Base-by-base conservation (phyloP, 257 asterid genomes). In the Capsicum chinense region DNA sequence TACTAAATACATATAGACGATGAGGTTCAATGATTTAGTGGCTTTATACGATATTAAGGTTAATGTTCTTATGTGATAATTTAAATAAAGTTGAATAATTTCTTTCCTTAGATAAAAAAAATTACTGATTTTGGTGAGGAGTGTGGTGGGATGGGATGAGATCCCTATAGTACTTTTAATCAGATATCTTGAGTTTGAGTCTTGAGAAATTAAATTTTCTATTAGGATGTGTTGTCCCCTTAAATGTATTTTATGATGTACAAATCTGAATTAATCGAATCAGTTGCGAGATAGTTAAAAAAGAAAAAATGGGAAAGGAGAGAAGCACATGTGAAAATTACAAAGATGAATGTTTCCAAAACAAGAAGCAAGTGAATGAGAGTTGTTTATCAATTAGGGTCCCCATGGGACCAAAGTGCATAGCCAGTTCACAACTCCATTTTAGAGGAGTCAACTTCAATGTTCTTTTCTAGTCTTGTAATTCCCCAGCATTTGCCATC, bases 401-500 rank as follows among this genome's bases (percentile, higher is more conserved):
- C 84, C 95, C 67, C 82, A 89, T 85, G 97, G 97, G 95, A 6
- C 98, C 98, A 88, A 85, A 83, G 50, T 88, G 85, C 88, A 82
- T 66, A 44, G 88, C 86, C 87, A 82, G 87, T 79, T 87, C 88
- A 86, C 81, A 86, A 85, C 81, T 88, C 89, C 91, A 87, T 90
- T 86, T 94, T 79, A 88, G 93, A 85, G 87, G 89, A 89, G 95
- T 94, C 97, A 90, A 92, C 92, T 80, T 91, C 94, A 92, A 62
- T 86, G 86, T 88, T 86, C 90, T 84, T 87, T 87, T 90, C 44
- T 78, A 81, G 71, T 73, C 91, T 85, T 84, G 87, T 85, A 88
- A 87, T 83, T 87, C 84, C 87, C 91, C 94, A 86, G 85, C 92
- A 90, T 84, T 88, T 82, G 68, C 85, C 90, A 87, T 89, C 91